These are phyloP conservation scores for Epichloe baconii DNA, from an alignment of 2,329 filamentous ascomycete species.

Conservation along the genomic window DNA sequence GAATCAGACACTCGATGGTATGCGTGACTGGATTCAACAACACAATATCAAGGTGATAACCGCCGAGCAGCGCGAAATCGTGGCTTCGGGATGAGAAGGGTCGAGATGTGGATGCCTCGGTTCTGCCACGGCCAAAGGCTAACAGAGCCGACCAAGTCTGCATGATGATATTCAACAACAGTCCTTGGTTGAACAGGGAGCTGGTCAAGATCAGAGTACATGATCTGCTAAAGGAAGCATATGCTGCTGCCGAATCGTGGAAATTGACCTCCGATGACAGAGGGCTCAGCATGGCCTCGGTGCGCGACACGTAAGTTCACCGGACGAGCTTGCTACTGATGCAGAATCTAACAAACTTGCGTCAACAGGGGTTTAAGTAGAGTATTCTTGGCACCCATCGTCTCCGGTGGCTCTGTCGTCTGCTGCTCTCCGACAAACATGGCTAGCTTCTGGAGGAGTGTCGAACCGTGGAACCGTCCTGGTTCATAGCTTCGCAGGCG, in stretches of 20 bases:
- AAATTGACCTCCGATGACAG: not conserved
- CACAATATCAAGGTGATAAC: not conserved
- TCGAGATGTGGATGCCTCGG: not conserved
- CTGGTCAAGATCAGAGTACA: conserved; percentile 1
- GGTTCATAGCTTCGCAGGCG: not conserved
- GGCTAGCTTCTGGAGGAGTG: not conserved
- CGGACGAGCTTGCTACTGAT: not conserved
- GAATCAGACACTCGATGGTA: not conserved
- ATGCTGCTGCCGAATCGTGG: conserved; percentile 1
- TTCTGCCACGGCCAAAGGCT: not conserved
- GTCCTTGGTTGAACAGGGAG: conserved; percentile 2
- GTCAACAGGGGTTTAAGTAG: not conserved
- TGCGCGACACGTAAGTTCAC: conserved; percentile 4
- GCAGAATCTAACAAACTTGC: not conserved
- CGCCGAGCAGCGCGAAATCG: not conserved
- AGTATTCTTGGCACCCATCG: not conserved
- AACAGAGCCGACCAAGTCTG: conserved; percentile 4
- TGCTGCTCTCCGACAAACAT: not conserved
- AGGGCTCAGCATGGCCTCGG: conserved; percentile 3
- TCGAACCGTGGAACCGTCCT: not conserved
- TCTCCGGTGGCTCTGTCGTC: not conserved
- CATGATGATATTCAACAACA: conserved; percentile 1
- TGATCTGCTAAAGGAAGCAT: conserved; percentile 1
- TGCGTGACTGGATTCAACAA: not conserved
- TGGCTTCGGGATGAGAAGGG: not conserved